Evolutionary conservation across 1,139 yeast species (phyloP).

Genomic region (Protomyces pachydermus): DNA sequence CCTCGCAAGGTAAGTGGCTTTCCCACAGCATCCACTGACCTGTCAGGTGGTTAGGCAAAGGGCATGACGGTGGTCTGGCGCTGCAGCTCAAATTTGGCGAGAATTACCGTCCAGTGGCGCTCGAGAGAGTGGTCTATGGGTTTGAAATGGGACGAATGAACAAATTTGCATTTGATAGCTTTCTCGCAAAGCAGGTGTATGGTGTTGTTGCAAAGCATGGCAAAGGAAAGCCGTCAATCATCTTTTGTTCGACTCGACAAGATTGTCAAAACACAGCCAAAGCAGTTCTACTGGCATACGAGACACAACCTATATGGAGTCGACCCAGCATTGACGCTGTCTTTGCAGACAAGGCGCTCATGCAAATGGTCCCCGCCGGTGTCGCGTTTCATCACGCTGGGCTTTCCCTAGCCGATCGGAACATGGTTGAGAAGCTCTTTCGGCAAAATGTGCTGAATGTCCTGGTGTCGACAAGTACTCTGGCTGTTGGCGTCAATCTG

Average conservation of each 20-base stretch:
- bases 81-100: conserved; percentile 43
- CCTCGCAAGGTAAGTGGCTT: conserved; percentile 46
- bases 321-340: conserved; percentile 20
- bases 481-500: conserved; percentile 55
- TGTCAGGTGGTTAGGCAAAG: conserved; percentile 13
- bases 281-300: conserved; percentile 37
- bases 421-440: conserved; percentile 46
- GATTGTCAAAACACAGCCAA: conserved; percentile 49
- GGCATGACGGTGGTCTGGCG: conserved; percentile 5
- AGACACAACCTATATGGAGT: conserved; percentile 16
- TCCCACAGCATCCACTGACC: not conserved
- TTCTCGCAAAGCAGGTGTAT: conserved; percentile 43
- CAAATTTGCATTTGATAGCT: conserved; percentile 47
- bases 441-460: conserved; percentile 44
- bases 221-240: conserved; percentile 45
- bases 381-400: conserved; percentile 61
- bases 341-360: conserved; percentile 40
- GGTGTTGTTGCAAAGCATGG: conserved; percentile 43
- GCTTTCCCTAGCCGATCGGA: conserved; percentile 46
- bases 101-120: conserved; percentile 46
- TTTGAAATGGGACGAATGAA: conserved; percentile 40
- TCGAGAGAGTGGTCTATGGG: conserved; percentile 46
- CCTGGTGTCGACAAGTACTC: conserved; percentile 55
- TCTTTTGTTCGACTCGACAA: conserved; percentile 53
- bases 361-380: conserved; percentile 39